Evolutionary conservation across 2,329 filamentous ascomycete species (phyloP).

Genomic region (Fusarium hainanense): DNA sequence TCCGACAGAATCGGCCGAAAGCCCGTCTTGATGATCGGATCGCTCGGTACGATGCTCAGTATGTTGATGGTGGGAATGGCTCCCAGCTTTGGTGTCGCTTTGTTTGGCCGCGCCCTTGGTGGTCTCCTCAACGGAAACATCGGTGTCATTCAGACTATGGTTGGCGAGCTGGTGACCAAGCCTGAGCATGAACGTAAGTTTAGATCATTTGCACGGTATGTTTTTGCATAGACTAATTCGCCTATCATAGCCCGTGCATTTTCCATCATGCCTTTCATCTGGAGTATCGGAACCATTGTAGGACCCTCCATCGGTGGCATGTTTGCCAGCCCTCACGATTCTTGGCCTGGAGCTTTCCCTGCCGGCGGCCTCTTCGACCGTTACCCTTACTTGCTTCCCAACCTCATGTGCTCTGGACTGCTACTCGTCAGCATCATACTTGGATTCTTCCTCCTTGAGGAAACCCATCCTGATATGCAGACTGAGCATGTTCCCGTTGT

Average conservation of each 20-base stretch:
- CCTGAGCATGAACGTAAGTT: conserved; percentile 88
- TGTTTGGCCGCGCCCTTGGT: conserved; percentile 79
- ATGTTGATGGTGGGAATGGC: conserved; percentile 87
- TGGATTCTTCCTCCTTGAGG: conserved; percentile 84
- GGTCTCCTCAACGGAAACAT: conserved; percentile 92
- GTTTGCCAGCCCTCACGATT: conserved; percentile 80
- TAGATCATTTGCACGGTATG: neutral
- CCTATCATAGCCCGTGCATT: conserved; percentile 76
- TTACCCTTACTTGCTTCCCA: conserved; percentile 90
- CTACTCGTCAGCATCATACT: conserved; percentile 82
- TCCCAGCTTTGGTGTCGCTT: conserved; percentile 83
- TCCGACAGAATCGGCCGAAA: conserved; percentile 88
- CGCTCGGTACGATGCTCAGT: conserved; percentile 82
- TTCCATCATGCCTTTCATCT: conserved; percentile 93
- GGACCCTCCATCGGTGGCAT: conserved; percentile 89
- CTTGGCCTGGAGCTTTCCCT: conserved; percentile 79
- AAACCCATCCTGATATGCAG: conserved; percentile 89
- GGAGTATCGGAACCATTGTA: conserved; percentile 89
- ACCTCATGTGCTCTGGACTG: conserved; percentile 82
- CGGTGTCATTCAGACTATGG: conserved; percentile 92
- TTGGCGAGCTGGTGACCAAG: conserved; percentile 84
- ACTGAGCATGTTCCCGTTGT: conserved; percentile 60
- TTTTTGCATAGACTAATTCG: conserved; percentile 3
- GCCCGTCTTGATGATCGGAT: conserved; percentile 84
- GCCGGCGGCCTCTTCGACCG: conserved; percentile 74